Base-by-base conservation (phyloP, 164 flowering plant genomes). In the Liquidambar formosana region DNA sequence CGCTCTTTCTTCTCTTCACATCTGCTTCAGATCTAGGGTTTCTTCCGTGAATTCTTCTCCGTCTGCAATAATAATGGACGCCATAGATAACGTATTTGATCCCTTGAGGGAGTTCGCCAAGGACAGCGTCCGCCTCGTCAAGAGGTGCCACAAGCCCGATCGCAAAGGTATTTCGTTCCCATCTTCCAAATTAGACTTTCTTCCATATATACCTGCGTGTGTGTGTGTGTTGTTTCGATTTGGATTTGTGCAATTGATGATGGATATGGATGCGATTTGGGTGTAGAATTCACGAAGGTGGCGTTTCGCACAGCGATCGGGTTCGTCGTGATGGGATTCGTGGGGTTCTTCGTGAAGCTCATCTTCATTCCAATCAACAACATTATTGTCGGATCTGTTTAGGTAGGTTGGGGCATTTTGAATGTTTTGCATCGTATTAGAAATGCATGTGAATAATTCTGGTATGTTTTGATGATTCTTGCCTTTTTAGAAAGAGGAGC, bases 361-460 rank as follows among this genome's bases (percentile, higher is more conserved):
- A 85, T 89, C 79, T 89, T 89, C 72, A 89, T 89, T 70, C 91
- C 91, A 1, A 89, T 89, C 71, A 89, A 89, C 79, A 89, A 89
- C 67, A 89, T 87, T 70, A 89, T 89, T 56, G 92, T 89, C 18
- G 90, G 92, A 62, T 83, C 94, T 73, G 76, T 61, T 72, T 89
- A 85, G 74, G 81, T 77, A 54, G 66, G 71, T 3, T 44, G 5
- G 1, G 63, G 11, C 21, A 16, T 16, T 33, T 33, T 16, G 3
- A 16, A 2, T 33, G 38, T 28, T n/a, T 19, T 33, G 45, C 45
- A 8, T 28, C 11, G 19, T 8, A 8, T 16, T 60, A 6, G 21
- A 38, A 60, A 15, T 60, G 45, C 63, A 28, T 60, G 63, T 9
- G 38, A 60, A 28, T 28, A 28, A 57, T 4, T 23, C 26, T 21